Base-by-base conservation (phyloP, 257 asterid genomes). In the Solanum clarkiae region DNA sequence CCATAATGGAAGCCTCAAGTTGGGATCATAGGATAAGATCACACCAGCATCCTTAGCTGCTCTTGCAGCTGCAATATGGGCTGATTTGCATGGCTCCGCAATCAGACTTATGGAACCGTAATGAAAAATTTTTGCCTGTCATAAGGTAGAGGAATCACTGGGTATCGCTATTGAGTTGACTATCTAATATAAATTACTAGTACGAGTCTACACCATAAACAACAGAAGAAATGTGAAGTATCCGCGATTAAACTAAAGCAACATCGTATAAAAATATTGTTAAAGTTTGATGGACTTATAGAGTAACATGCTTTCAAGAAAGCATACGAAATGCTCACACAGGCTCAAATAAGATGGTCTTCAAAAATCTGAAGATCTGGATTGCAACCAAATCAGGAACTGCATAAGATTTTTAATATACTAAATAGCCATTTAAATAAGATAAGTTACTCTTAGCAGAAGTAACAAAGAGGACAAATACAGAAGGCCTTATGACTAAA, bases 1-100 rank as follows among this genome's bases (percentile, higher is more conserved):
- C 99, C 99, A 97, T 86, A 97, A 86, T 2, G 99, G 99, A 85
- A 97, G 98, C 92, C 99, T 91, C 89, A 97, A 89, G 90, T 97
- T 97, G 60, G 99, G 99, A 89, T 97, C 99, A 81, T 97, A 97
- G 1, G 99, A 97, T 90, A 97, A 90, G 84, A 95, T 90, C 74
- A 91, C 96, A 42, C 98, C 98, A 10, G 98, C 98, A 80, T 97
- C 98, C 91, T 93, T 97, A 55, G 99, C 99, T 85, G 91, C 95
- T 91, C 87, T 94, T 66, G 94, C 85, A 51, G 99, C 98, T 69
- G 98, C 97, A 81, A 95, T 85, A 86, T 97, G 99, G 20, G 99
- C 97, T 4, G 98, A 94, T 88, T 89, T 95, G 89, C 99, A 97
- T 62, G 99, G 99, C 79, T 97, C 99, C 6, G 98, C 94, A 79